Evolutionary conservation across 495 filamentous ascomycete species (phyloP), one percentile per base, ranked within the genome.

Genomic region (Penicillium robsamsonii): DNA sequence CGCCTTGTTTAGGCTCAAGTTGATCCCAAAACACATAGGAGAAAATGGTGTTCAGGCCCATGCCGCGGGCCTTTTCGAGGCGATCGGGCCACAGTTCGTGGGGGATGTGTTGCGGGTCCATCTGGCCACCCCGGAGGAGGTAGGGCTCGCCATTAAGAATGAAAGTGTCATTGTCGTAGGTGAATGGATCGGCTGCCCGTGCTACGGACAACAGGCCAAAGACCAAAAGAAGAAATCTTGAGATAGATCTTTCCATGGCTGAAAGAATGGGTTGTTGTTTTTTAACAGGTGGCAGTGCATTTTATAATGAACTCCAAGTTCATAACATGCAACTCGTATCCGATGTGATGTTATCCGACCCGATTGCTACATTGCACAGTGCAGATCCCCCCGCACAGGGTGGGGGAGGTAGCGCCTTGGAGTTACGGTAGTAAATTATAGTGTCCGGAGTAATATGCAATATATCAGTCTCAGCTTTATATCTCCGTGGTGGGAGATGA

Each of bases 11-110:
- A 22, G 71, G 75, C 61, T 77, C 71, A 3, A 79, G 65, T 12
- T 73, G 53, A 58, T 79, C 73, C 77, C 77, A 79, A 55, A 69
- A 79, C 8, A 78, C 63, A 51, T 79, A 79, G 45, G 71, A 71
- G 46, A 78, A 78, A 37, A 79, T 70, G 0, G 77, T 78, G 53
- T 79, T 79, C 10, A 79, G 46, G 0, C 77, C 75, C 75, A 78
- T 78, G 4, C 73, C 68, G 1, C 70, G 56, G 2, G 72, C 77
- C 27, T 76, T 77, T 12, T 49, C 31, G 0, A 79, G 65, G 8
- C 75, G 66, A 50, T 75, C 70, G 11, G 57, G 55, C 77, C 77
- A 79, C 43, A 77, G 71, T 42, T 64, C 52, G 20, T 65, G 60
- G 0, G 76, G 77, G 33, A 80, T 72, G 4, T 74, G 67, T 54